Evolutionary conservation across 2,329 filamentous ascomycete genomes (phyloP).

Genomic region (Sporothrix sp.): DNA sequence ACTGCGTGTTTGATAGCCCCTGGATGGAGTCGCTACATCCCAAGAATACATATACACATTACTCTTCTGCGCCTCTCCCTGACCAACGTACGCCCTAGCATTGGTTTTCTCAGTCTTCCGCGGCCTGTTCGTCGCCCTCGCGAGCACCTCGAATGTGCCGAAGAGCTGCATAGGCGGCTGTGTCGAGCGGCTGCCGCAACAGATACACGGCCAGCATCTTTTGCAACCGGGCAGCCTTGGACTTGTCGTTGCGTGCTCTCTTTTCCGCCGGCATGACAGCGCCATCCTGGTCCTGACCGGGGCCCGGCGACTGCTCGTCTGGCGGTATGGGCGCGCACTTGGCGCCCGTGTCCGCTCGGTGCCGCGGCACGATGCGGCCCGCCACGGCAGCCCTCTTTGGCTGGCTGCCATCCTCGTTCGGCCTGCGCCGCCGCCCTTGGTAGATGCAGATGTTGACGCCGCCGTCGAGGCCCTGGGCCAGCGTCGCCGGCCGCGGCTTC

Average conservation of each 20-base stretch:
- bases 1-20: no score
- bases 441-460: slow-evolving; percentile 8
- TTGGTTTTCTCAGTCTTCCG: no score
- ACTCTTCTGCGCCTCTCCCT: no score
- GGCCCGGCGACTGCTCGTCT: not conserved
- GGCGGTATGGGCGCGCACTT: not conserved
- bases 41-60: no score
- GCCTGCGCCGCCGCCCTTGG: slow-evolving; percentile 5
- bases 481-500: slow-evolving; percentile 11
- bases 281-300: not conserved
- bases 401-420: not conserved
- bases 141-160: not conserved
- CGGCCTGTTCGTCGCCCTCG: no score
- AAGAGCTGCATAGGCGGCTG: not conserved
- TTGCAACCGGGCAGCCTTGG: not conserved
- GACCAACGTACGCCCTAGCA: no score
- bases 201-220: not conserved
- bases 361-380: slow-evolving; percentile 1
- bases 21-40: no score
- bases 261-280: not conserved
- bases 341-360: slow-evolving; percentile 3
- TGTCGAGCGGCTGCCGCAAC: not conserved
- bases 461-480: slow-evolving; percentile 10
- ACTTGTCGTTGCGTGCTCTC: not conserved
- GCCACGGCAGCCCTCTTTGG: not conserved